A percentile compares a stretch with the other conserved stretches of the same genome.
phyloP scores from a whole-genome alignment of 2,329 filamentous ascomycete genomes.

The Plenodomus biglobosus region DNA sequence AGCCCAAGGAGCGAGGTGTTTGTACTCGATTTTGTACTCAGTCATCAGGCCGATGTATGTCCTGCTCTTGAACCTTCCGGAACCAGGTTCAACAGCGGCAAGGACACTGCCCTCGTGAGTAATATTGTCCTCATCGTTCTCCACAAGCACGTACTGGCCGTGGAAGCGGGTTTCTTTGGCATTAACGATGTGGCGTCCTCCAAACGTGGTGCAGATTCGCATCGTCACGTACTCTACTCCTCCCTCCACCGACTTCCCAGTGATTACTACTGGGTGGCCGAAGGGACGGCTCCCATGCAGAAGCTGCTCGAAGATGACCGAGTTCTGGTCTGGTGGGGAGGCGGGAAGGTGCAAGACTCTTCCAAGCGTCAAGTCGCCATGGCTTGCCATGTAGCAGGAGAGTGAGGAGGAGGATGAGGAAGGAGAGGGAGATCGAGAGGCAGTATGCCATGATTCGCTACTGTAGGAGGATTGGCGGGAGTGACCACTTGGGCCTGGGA shows the following conservation, averaged over 20 bases:
- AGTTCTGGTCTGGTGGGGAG: background rate
- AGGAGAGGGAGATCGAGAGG: slow-evolving; percentile 1
- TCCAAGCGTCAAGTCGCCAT: background rate
- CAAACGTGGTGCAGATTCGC: background rate
- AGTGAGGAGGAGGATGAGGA: background rate
- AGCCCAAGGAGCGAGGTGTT: slow-evolving; percentile 13
- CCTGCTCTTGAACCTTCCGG: slow-evolving; percentile 15
- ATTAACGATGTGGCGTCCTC: background rate
- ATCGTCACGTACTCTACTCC: background rate
- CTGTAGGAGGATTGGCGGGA: slow-evolving; percentile 1
- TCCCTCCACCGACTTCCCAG: background rate
- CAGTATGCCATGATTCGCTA: background rate
- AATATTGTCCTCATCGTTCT: slow-evolving; percentile 3
- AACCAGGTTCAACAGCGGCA: slow-evolving; percentile 11
- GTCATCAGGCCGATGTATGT: slow-evolving; percentile 25
- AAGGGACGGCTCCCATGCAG: background rate
- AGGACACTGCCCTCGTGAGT: slow-evolving; percentile 5
- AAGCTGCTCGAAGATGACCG: background rate
- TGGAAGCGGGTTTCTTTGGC: slow-evolving; percentile 2
- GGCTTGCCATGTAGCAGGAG: background rate
- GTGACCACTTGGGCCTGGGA: background rate
- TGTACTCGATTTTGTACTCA: slow-evolving; percentile 18
- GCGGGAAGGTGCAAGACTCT: background rate
- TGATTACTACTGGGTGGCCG: background rate
- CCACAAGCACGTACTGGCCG: slow-evolving; percentile 12